Base-by-base conservation (phyloP, 2,329 filamentous ascomycete genomes). In the Fonsecaea pedrosoi region DNA sequence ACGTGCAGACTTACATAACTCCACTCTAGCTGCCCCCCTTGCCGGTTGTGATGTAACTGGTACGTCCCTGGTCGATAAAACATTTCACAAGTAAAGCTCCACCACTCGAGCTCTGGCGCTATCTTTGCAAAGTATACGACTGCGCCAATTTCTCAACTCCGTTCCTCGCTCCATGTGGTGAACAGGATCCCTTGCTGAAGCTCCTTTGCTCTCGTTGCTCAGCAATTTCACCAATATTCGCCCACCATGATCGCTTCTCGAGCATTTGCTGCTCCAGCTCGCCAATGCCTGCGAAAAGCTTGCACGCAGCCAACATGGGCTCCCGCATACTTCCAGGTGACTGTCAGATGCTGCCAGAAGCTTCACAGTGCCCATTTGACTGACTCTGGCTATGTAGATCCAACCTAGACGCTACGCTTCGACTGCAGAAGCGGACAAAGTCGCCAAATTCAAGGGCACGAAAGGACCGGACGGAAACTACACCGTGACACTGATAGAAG, bases 401-500 rank as follows among this genome's bases (percentile, higher is more conserved):
- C 74, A 82, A 88, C 78, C 86, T 80, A 81, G 94, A 90, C 83
- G 87, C 87, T 78, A 87, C 77, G 75, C 77, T 77, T 75, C 75
- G 68, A 74, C 79, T 68, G 84, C 78, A 80, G 59, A 81, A 69
- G 81, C 86, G 68, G 87, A 91, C 50, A 87, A 87, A 75, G 93
- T 98, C 76, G 95, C 94, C 81, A 92, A 95, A 84, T 99, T 97
- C 85, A 90, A 92, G 77, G 95, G 94, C 74, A 86, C 88, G 79
- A 97, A 96, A 84, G 92, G 91, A 78, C 84, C 90, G 78, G 90
- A 94, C 85, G 95, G 95, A 78, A 95, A 95, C 82, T 99, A 90
- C 87, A 91, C 92, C 66, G 95, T 99, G 77, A 94, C 92, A 75
- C 86, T 99, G 82, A 99, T 99, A 74, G 96, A 99, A 87, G 95